A percentile compares a stretch with the other conserved stretches of the same genome.
phyloP scores from a whole-genome alignment of 768 basidiomycete genomes.

The Macrocybe gigantea region DNA sequence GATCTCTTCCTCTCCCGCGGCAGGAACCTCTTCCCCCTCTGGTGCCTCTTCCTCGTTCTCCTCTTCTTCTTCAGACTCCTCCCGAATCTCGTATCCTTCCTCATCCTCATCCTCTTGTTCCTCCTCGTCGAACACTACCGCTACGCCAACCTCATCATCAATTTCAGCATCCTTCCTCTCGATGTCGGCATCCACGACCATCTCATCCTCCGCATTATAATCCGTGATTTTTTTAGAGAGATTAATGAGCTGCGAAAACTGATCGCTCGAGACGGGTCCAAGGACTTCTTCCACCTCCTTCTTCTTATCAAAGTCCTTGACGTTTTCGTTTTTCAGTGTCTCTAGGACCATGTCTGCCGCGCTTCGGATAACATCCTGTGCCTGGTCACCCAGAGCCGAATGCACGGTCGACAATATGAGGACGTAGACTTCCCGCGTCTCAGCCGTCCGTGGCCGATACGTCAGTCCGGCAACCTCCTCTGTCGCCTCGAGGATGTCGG shows the following conservation, averaged over 20 bases:
- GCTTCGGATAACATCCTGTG: conserved; percentile 91
- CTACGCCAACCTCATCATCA: conserved; percentile 95
- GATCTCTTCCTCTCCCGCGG: conserved; percentile 57
- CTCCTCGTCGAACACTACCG: conserved; percentile 96
- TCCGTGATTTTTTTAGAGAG: conserved; percentile 95
- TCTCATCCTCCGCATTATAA: conserved; percentile 84
- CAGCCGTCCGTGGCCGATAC: conserved; percentile 89
- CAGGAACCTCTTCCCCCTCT: conserved; percentile 36
- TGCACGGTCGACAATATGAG: conserved; percentile 84
- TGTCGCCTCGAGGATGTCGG: conserved; percentile 92
- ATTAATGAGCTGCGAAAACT: conserved; percentile 77
- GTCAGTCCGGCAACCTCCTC: conserved; percentile 88
- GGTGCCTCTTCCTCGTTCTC: conserved; percentile 52
- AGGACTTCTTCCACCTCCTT: conserved; percentile 83
- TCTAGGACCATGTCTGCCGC: conserved; percentile 93
- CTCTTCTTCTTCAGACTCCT: conserved; percentile 75
- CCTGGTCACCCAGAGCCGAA: conserved; percentile 83
- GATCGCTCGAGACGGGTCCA: conserved; percentile 59
- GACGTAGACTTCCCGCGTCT: conserved; percentile 93
- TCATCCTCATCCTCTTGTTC: conserved; percentile 93
- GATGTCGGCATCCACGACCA: conserved; percentile 69
- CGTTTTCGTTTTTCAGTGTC: conserved; percentile 76
- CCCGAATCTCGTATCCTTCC: conserved; percentile 80
- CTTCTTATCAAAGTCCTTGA: conserved; percentile 98
- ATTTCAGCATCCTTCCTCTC: conserved; percentile 85